phyloP scores from a whole-genome alignment of 164 flowering plant species.

The Vitis labrusca region DNA sequence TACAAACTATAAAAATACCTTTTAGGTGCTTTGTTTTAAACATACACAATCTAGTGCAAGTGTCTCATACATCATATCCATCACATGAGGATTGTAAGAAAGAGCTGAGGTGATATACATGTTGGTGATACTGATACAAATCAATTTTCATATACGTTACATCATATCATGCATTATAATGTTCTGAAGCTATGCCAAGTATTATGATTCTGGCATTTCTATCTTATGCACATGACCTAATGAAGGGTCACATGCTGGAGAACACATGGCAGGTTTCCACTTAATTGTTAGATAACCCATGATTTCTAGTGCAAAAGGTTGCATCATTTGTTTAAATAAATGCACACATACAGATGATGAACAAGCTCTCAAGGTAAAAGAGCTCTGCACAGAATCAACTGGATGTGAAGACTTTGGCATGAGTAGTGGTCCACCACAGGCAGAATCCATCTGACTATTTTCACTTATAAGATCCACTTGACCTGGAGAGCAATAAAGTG shows the following conservation, averaged over 20 bases:
- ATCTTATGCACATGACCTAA: slow-evolving; percentile 1
- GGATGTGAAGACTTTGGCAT: slow-evolving; percentile 21
- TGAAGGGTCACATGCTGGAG: background rate
- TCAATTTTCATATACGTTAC: no score
- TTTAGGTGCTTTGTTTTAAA: no score
- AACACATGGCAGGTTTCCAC: background rate
- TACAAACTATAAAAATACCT: no score
- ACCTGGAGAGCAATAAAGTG: slow-evolving; percentile 21
- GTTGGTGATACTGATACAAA: no score
- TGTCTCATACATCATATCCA: no score
- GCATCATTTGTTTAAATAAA: background rate
- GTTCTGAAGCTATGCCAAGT: background rate
- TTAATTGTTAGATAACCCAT: background rate
- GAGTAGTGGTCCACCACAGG: slow-evolving; percentile 12
- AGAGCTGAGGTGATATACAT: no score
- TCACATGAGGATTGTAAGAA: no score
- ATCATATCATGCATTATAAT: no score
- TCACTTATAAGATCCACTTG: slow-evolving; percentile 16
- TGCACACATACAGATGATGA: slow-evolving; percentile 59
- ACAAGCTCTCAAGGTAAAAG: slow-evolving; percentile 55
- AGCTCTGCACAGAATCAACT: slow-evolving; percentile 18
- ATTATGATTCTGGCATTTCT: background rate
- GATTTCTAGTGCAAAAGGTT: background rate
- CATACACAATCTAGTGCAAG: no score
- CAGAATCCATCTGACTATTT: slow-evolving; percentile 4